Evolutionary conservation across 2,329 filamentous ascomycete genomes (phyloP).

Genomic region (Trichoderma koningii): DNA sequence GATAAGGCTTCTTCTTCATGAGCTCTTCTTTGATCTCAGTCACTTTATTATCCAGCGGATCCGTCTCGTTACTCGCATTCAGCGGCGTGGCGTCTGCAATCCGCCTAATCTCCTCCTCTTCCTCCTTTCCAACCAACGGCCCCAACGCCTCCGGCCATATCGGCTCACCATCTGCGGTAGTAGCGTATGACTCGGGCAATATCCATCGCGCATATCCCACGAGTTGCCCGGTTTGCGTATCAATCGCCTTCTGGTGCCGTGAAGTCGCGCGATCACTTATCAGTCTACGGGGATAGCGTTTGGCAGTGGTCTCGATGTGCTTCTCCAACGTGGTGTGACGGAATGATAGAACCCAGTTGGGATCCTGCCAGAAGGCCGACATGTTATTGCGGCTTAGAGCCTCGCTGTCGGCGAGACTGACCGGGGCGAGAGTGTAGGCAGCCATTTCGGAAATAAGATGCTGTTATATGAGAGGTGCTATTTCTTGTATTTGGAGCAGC

Average conservation of each 20-base stretch:
- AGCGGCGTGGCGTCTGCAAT: slow-evolving; percentile 26
- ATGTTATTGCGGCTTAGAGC: slow-evolving; percentile 23
- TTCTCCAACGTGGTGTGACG: slow-evolving; percentile 13
- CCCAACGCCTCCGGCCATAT: slow-evolving; percentile 27
- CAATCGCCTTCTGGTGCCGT: slow-evolving; percentile 33
- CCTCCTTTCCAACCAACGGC: slow-evolving; percentile 10
- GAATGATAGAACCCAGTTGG: slow-evolving; percentile 12
- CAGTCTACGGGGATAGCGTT: slow-evolving; percentile 23
- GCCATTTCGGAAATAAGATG: neutral
- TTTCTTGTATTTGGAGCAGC: too few species aligned
- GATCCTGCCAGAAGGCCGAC: slow-evolving; percentile 13
- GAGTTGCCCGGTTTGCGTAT: slow-evolving; percentile 32
- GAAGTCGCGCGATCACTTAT: slow-evolving; percentile 28
- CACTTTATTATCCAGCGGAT: slow-evolving; percentile 6
- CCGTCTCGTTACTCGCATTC: slow-evolving; percentile 25
- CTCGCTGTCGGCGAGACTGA: neutral
- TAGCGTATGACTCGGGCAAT: slow-evolving; percentile 28
- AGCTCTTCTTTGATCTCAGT: neutral
- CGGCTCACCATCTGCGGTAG: slow-evolving; percentile 3
- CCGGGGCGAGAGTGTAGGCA: neutral
- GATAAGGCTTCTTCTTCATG: neutral
- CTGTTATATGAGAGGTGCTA: fast-evolving
- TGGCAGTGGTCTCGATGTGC: neutral
- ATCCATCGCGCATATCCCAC: slow-evolving; percentile 34
- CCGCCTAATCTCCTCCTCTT: slow-evolving; percentile 21